Evolutionary conservation across 2,329 filamentous ascomycete species (phyloP).

Genomic region (Aspergillus sp.): DNA sequence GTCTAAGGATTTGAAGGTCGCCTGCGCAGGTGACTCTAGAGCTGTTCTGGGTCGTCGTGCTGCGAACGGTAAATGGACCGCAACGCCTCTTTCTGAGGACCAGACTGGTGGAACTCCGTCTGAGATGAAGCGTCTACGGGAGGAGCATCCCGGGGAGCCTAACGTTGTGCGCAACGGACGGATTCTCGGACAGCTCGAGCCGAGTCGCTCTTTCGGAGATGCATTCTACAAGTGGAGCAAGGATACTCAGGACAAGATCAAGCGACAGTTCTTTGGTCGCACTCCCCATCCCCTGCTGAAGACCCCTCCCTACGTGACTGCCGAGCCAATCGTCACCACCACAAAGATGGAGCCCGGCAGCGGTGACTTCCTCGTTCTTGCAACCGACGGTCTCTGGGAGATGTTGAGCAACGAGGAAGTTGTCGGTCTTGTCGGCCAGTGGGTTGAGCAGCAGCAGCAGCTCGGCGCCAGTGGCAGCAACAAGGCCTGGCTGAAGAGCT

Average conservation of each 20-base stretch:
- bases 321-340: conserved; percentile 90
- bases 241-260: conserved; percentile 80
- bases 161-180: conserved; percentile 86
- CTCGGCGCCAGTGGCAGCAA: conserved; percentile 40
- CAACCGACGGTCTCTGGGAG: conserved; percentile 96
- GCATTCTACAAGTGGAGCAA: conserved; percentile 94
- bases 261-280: conserved; percentile 83
- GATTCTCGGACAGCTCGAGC: conserved; percentile 88
- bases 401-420: conserved; percentile 99
- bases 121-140: conserved; percentile 79
- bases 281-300: conserved; percentile 75
- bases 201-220: conserved; percentile 92
- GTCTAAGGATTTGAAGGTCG: conserved; percentile 85
- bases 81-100: conserved; percentile 84
- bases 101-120: conserved; percentile 89
- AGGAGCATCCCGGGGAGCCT: conserved; percentile 85
- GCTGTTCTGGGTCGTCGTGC: conserved; percentile 84
- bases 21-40: conserved; percentile 94
- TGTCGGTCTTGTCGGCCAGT: conserved; percentile 91
- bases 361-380: conserved; percentile 94
- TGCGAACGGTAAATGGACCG: conserved; percentile 83
- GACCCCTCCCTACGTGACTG: conserved; percentile 95
- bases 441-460: conserved; percentile 76
- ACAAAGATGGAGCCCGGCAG: conserved; percentile 86
- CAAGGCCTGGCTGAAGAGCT: conserved; percentile 70